phyloP scores from a whole-genome alignment of 352 stramenopile genomes.

The Pythium folliculosum region DNA sequence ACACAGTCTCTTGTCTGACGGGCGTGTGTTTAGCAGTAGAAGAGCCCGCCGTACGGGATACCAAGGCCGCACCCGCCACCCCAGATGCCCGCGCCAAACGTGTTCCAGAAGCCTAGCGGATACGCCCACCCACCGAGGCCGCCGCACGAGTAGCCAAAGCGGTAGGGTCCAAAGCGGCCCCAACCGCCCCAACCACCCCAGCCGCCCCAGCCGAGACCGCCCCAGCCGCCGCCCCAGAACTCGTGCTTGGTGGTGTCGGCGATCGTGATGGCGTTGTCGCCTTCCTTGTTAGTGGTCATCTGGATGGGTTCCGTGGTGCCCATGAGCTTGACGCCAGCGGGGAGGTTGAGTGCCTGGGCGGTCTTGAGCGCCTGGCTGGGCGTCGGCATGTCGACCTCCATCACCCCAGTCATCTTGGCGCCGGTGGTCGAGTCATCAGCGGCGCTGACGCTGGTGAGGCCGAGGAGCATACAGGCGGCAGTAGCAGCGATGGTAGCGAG shows the following conservation, averaged over 20 bases:
- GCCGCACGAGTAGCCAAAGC: too few relatives aligned
- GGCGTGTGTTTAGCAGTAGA: neutral
- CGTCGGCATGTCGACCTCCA: neutral
- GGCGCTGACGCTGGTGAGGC: neutral
- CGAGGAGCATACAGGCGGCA: neutral
- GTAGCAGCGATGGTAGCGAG: neutral
- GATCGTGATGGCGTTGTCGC: too few relatives aligned
- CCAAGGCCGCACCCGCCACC: neutral
- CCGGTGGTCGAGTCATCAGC: neutral
- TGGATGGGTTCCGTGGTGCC: neutral
- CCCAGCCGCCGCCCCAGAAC: too few relatives aligned
- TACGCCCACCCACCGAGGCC: too few relatives aligned
- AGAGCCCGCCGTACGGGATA: constrained; percentile 1
- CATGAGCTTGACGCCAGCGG: neutral
- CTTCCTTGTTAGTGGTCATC: neutral
- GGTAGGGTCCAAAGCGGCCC: too few relatives aligned
- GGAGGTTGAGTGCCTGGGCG: neutral
- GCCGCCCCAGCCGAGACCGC: too few relatives aligned
- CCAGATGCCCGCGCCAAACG: too few relatives aligned
- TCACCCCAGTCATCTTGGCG: too few relatives aligned
- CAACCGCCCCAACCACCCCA: too few relatives aligned
- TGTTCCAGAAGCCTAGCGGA: too few relatives aligned
- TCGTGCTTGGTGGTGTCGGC: too few relatives aligned
- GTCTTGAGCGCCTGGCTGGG: neutral
- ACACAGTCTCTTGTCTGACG: too few relatives aligned